Base-by-base conservation (phyloP, 2,329 filamentous ascomycete species). In the Sporothrix dimorphospora region DNA sequence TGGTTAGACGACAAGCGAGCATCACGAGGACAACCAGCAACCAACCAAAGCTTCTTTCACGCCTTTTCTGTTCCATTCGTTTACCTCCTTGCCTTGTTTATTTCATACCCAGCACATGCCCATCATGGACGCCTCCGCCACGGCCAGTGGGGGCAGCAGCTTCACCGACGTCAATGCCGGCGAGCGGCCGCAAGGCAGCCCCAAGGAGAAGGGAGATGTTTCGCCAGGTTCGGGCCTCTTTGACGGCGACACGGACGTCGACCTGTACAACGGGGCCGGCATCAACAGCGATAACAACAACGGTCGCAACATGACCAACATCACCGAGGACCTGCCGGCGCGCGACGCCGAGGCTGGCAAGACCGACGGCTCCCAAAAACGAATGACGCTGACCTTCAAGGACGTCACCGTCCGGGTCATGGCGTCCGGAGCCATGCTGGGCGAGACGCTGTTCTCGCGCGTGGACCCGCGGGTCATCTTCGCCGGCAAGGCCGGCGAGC, bases 351-450 rank as follows among this genome's bases (percentile, higher is more conserved):
- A 11, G 0, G 34, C 12, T 12, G 19, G 45, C 19, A 11, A 8
- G 19, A n/a, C 5, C 2, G 21, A 9, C 3, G 27, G 34, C 11
- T 24, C 16, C 8, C 68, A 34, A 12, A 75, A 75, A 34, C 59
- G 55, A 5, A 9, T 75, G 49, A 75, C 74, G 4, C 68, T 75
- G 16, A 75, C 74, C 6, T 75, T 75, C 55, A 16, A 68, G n/a
- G 47, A 72, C 14, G 47, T 75, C 12, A 74, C 74, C 0, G 71
- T 75, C 14, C 70, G 57, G n/a, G 74, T 75, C 4, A 38, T 59
- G 53, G 74, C 74, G 5, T 71, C 71, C 9, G 72, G 73, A 11
- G 71, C 70, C 19, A 72, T 72, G 3, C 71, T 74, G 1, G 74
- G 74, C 34, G 72, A 72, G 38, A 75, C 74, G 11, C 57, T 75